Conservation (phyloP, 805 yeast species). For the Cyberlindnera bimundalis region DNA sequence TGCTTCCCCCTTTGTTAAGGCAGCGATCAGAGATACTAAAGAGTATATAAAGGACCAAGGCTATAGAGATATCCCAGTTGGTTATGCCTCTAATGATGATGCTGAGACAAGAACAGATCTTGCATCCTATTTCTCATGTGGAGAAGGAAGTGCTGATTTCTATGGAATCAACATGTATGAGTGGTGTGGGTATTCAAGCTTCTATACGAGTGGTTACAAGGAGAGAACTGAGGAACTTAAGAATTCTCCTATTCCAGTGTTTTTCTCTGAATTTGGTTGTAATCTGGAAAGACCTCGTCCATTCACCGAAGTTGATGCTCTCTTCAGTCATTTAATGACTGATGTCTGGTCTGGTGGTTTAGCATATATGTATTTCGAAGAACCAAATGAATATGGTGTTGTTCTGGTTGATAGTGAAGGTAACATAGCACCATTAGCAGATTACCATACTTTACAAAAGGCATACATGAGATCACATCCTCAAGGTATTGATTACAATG, state of each 20-base stretch:
- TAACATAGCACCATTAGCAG: conserved; percentile 51
- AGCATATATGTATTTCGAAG: conserved; percentile 80
- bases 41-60: conserved; percentile 60
- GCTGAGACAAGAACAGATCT: conserved; percentile 70
- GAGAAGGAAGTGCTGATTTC: conserved; percentile 62
- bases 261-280: conserved; percentile 83
- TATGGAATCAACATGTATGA: conserved; percentile 86
- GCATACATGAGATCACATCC: conserved; percentile 50
- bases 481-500: conserved; percentile 33
- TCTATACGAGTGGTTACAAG: conserved; percentile 60
- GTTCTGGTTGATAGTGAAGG: conserved; percentile 43
- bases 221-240: conserved; percentile 59
- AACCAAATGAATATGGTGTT: conserved; percentile 70
- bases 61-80: conserved; percentile 85
- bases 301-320: conserved; percentile 65
- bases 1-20: conserved; percentile 93
- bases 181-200: conserved; percentile 76
- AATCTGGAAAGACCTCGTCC: conserved; percentile 63
- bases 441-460: conserved; percentile 53
- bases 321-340: conserved; percentile 66
- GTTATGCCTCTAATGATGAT: conserved; percentile 91
- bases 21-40: conserved; percentile 89
- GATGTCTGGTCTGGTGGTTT: conserved; percentile 85
- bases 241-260: conserved; percentile 66
- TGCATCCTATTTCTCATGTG: conserved; percentile 87